These are phyloP conservation scores for Naumovozyma dairenensis DNA, from an alignment of 805 yeast species.

Conservation along the genomic window DNA sequence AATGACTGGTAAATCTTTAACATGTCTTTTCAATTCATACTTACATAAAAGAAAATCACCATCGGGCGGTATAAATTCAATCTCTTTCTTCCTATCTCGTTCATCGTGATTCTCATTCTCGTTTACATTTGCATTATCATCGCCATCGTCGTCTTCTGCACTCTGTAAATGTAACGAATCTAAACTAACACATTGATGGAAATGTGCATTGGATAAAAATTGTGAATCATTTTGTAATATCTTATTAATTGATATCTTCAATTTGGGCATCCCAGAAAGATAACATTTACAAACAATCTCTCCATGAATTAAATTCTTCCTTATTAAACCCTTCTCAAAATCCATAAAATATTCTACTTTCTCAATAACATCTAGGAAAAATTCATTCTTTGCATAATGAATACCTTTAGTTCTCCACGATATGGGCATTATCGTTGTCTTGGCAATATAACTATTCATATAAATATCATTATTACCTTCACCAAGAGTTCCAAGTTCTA, in stretches of 20 bases:
- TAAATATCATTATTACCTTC: constrained; percentile 27
- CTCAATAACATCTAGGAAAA: constrained; percentile 80
- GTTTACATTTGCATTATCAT: not conserved
- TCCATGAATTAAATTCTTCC: constrained; percentile 63
- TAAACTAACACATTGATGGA: constrained; percentile 81
- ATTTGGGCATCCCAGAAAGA: constrained; percentile 82
- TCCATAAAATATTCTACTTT: constrained; percentile 59
- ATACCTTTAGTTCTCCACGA: constrained; percentile 94
- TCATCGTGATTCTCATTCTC: constrained; percentile 28
- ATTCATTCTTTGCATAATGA: constrained; percentile 77
- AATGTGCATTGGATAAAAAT: constrained; percentile 57
- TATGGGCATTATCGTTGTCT: constrained; percentile 67
- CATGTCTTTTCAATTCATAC: constrained; percentile 29
- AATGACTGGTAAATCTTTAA: constrained; percentile 32
- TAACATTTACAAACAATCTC: constrained; percentile 63
- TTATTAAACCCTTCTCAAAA: constrained; percentile 45
- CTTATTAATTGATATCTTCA: constrained; percentile 70
- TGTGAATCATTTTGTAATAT: constrained; percentile 34
- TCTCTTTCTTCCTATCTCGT: constrained; percentile 24
- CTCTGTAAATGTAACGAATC: constrained; percentile 30
- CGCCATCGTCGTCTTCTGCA: not conserved
- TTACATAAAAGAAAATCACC: constrained; percentile 59
- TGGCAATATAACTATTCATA: constrained; percentile 61
- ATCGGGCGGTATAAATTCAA: constrained; percentile 84
- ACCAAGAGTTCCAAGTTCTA: constrained; percentile 1